Evolutionary conservation across 371 early-diverging fungal genomes (phyloP).

Genomic region (Capillidium heterosporum): DNA sequence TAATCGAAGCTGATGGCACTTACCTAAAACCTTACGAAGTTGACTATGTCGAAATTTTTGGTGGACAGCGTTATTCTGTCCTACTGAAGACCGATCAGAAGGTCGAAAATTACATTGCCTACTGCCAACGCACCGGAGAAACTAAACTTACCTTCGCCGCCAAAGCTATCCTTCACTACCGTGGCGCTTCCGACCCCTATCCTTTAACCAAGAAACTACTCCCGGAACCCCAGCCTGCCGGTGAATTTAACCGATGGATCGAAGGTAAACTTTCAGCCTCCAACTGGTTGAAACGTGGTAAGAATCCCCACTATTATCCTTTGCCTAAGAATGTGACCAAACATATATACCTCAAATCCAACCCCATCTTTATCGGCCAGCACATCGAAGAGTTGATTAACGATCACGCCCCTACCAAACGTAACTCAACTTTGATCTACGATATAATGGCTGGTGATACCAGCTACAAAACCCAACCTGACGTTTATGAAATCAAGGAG

Average conservation of each 20-base stretch:
- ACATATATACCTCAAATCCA: neutral
- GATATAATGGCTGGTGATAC: neutral
- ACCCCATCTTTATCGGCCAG: neutral
- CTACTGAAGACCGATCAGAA: slow-evolving; percentile 16
- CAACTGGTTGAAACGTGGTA: neutral
- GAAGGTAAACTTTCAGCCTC: neutral
- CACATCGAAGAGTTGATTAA: neutral
- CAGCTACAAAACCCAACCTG: neutral
- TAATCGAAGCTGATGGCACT: slow-evolving; percentile 23
- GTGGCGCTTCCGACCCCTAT: slow-evolving; percentile 9
- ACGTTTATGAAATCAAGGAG: neutral
- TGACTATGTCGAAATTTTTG: slow-evolving; percentile 13
- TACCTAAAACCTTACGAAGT: slow-evolving; percentile 13
- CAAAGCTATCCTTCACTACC: slow-evolving; percentile 14
- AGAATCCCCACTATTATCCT: neutral
- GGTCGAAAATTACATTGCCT: slow-evolving; percentile 15
- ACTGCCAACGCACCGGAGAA: slow-evolving; percentile 10
- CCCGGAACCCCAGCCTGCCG: neutral
- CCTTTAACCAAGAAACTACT: neutral
- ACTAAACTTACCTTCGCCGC: slow-evolving; percentile 9
- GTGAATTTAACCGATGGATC: neutral
- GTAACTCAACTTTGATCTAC: neutral
- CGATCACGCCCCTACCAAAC: neutral
- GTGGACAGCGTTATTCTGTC: slow-evolving; percentile 21
- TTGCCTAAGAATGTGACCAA: neutral